Evolutionary conservation across 1,284 basidiomycete species (phyloP).

Genomic region (Marasmius fiardii): DNA sequence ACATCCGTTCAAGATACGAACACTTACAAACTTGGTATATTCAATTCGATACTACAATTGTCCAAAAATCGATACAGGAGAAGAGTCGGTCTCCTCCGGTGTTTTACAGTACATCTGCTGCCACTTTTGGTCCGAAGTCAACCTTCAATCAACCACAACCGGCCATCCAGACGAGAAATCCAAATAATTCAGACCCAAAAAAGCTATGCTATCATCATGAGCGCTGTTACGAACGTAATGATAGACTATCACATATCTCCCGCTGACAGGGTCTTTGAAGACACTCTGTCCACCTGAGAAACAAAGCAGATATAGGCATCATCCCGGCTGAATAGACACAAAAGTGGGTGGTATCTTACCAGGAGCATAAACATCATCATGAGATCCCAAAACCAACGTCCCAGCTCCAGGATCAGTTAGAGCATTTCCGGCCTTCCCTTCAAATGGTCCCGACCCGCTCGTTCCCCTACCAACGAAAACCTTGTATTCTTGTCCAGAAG

Average conservation of each 20-base stretch:
- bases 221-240: conserved; percentile 18
- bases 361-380: conserved; percentile 31
- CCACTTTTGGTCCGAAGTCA: too few relatives aligned
- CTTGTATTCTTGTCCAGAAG: conserved; percentile 24
- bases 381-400: conserved; percentile 29
- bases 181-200: conserved; percentile 18
- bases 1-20: too few relatives aligned
- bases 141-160: conserved; percentile 9
- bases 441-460: conserved; percentile 26
- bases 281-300: conserved; percentile 14
- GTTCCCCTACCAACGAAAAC: conserved; percentile 26
- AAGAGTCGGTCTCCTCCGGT: too few relatives aligned
- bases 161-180: conserved; percentile 21
- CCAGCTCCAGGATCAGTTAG: conserved; percentile 21
- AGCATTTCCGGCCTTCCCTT: conserved; percentile 22
- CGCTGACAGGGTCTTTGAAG: conserved; percentile 16
- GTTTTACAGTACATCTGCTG: too few relatives aligned
- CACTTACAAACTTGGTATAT: too few relatives aligned
- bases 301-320: background rate
- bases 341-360: conserved; percentile 17
- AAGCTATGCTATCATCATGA: conserved; percentile 10
- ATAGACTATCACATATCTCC: conserved; percentile 20
- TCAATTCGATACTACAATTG: too few relatives aligned
- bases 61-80: too few relatives aligned
- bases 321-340: background rate